Evolutionary conservation across 352 stramenopile genomes (phyloP).

Genomic region (Sclerospora graminicola): DNA sequence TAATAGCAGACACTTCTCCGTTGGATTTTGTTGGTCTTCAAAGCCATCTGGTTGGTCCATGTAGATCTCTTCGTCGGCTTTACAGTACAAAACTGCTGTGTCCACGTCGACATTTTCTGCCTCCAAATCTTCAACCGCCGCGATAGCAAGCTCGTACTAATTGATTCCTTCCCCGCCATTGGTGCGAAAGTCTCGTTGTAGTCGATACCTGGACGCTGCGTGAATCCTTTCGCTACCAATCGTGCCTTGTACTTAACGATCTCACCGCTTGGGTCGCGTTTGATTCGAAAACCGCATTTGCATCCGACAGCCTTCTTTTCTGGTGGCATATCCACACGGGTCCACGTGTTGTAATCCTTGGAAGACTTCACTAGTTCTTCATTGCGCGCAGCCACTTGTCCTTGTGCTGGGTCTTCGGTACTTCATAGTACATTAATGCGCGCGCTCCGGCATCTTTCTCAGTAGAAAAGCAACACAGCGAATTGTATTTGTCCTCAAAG

Average conservation of each 20-base stretch:
- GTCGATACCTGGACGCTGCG: background rate
- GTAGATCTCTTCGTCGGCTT: slow-evolving; percentile 4
- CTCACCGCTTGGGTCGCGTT: background rate
- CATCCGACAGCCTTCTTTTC: background rate
- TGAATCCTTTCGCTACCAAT: background rate
- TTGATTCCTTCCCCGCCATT: background rate
- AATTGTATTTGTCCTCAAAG: background rate
- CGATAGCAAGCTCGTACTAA: background rate
- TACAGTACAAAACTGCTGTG: slow-evolving; percentile 1
- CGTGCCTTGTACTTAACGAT: background rate
- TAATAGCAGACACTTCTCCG: background rate
- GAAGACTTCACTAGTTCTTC: background rate
- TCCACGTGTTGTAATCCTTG: background rate
- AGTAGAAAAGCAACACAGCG: background rate
- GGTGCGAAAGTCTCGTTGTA: background rate
- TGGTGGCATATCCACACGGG: background rate
- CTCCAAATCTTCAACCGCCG: background rate
- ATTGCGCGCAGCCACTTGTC: background rate
- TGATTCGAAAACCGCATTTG: background rate
- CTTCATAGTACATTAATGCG: background rate
- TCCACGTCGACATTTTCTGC: background rate
- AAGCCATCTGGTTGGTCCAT: background rate
- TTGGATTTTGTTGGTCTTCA: background rate
- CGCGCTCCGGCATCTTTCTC: background rate
- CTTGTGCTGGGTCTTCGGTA: background rate